A percentile compares a stretch with the other conserved stretches of the same genome.
phyloP scores from a whole-genome alignment of 208 protist genomes.

The Tritrichomonas foetus region DNA sequence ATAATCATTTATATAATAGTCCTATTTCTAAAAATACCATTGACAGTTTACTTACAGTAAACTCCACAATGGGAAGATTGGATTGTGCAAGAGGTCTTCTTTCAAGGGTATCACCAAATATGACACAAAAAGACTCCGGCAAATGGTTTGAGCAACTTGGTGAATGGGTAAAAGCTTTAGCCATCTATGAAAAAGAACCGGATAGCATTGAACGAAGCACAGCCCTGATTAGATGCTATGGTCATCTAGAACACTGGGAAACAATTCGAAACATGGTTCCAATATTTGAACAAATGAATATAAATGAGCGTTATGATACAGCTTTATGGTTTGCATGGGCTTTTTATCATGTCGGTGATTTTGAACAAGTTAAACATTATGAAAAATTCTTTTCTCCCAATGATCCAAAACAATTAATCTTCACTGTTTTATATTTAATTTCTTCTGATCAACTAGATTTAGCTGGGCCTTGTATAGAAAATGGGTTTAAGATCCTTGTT shows the following conservation, averaged over 20 bases:
- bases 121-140: neutral
- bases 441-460: neutral
- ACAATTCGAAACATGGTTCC: neutral
- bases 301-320: neutral
- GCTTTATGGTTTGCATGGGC: neutral
- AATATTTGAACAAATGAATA: neutral
- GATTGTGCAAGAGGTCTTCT: neutral
- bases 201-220: neutral
- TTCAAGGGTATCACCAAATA: neutral
- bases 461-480: neutral
- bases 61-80: neutral
- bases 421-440: neutral
- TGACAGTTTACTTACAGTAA: neutral
- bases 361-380: neutral
- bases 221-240: neutral
- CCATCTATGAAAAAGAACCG: neutral
- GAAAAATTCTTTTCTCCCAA: neutral
- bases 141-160: neutral
- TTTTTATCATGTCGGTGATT: neutral
- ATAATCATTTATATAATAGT: neutral
- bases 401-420: neutral
- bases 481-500: neutral
- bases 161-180: neutral
- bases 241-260: neutral
- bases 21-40: neutral